Base-by-base conservation (phyloP, 495 filamentous ascomycete genomes). In the Xylaria telfairii region DNA sequence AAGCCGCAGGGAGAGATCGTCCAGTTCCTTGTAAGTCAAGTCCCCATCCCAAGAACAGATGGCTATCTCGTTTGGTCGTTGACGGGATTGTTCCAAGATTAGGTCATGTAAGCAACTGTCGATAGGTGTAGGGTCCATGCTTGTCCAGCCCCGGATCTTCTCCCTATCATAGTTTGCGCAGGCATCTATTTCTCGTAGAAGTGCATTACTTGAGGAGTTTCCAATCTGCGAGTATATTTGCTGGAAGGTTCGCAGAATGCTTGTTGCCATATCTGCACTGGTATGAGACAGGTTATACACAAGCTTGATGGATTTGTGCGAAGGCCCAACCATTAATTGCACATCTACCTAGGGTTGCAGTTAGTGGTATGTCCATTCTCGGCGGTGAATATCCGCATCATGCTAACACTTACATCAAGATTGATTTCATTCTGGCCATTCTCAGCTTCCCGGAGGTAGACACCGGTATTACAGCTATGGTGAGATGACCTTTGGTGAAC, bases 21-120 rank as follows among this genome's bases (percentile, higher is more conserved):
- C 73, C 0, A 82, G 46, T 64, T 84, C 75, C 15, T 56, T 30
- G 47, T 83, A 84, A 0, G 81, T 77, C 37, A 81, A 65, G 12
- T 77, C 69, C 12, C 71, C 70, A 19, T 81, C 78, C 79, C 81
- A 84, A 0, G 72, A 68, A 44, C 72, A 71, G 46, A 73, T 63
- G 10, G 73, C 77, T 0, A 72, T 69, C 26, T 71, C 75, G 42
- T 70, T 69, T 47, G 44, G 73, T 54, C 83, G 74, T 26, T 37
- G 54, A 3, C 28, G 37, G 30, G 41, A 60, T 62, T 69, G 54
- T 44, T 69, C 46, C n/a, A 37, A 19, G 21, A 69, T 59, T n/a
- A 69, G 56, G 6, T 69, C 54, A 19, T 69, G 67, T 13, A 69
- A 67, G 17, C 65, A 67, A 28, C 34, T 28, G 19, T 67, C 65